Evolutionary conservation across 2,329 filamentous ascomycete species (phyloP), one percentile per base, ranked within the genome.

Genomic region (Biscogniauxia marginata): DNA sequence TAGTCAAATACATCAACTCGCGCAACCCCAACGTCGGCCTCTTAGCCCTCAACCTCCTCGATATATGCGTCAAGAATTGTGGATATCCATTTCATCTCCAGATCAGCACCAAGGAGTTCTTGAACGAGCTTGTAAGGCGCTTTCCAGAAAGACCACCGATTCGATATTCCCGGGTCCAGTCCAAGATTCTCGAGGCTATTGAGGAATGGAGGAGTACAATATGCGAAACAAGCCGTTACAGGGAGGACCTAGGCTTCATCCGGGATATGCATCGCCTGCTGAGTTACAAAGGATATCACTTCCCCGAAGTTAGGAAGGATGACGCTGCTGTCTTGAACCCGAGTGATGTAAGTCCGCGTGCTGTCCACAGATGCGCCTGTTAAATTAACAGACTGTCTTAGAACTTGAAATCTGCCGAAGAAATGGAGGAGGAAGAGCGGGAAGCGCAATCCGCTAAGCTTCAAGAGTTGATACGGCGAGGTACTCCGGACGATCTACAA

Each of bases 11-110:
- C 71, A 87, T 98, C 80, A 99, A 99, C 77, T 91, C 96, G 75
- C 90, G 95, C 73, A 99, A 98, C 73, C 90, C 93, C 58, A 98
- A 96, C 74, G 91, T 99, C 65, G 89, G 93, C 59, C 79, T 99
- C 64, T 83, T 98, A 57, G 93, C 95, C 57, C 83, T 98, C 70
- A 87, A 88, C 77, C 85, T 99, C 64, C 90, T 99, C 71, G 95
- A 99, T 73, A 98, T 98, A 62, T 98, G 95, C 75, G 95, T 98
- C 75, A 99, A 99, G 81, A 99, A 99, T 78, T 99, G 95, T 82
- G 95, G 95, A 67, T 99, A 99, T 73, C 93, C 95, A 1, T 99
- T 99, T 75, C 95, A 99, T 71, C 86, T 99, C 56, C 95, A 99
- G 75, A 97, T 99, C 71, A 93, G 90, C 74, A 98, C 95, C 65